Conservation (phyloP, 768 basidiomycete genomes). For the Leucocoprinus leucothites region DNA sequence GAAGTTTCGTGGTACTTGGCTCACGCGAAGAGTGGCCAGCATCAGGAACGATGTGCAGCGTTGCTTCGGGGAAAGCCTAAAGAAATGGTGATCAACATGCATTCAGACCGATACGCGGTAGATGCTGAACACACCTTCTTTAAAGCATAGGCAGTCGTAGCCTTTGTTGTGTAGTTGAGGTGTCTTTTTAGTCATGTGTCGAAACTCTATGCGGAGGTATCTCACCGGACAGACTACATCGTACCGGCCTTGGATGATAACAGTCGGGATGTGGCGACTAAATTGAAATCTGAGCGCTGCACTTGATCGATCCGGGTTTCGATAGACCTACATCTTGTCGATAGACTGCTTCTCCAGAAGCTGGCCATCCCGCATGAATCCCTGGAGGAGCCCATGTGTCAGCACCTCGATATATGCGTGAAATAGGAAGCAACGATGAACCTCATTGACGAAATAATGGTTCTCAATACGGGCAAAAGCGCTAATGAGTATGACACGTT, state of each 20-base stretch:
- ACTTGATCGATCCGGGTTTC: neutral
- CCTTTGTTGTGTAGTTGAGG: slow-evolving; percentile 30
- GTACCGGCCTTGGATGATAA: slow-evolving; percentile 84
- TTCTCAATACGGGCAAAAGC: slow-evolving; percentile 89
- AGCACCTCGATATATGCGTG: neutral
- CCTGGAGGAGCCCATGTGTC: slow-evolving; percentile 36
- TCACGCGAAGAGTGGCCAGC: slow-evolving; percentile 88
- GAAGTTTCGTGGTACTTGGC: slow-evolving; percentile 58
- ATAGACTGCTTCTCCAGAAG: slow-evolving; percentile 80
- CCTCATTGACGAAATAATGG: slow-evolving; percentile 85
- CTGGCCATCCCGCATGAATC: slow-evolving; percentile 88
- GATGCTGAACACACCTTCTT: slow-evolving; percentile 48
- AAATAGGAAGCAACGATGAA: slow-evolving; percentile 27
- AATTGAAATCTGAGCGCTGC: neutral
- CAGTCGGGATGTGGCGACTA: slow-evolving; percentile 84
- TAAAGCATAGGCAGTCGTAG: slow-evolving; percentile 76
- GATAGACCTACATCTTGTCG: slow-evolving; percentile 71
- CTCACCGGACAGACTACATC: slow-evolving; percentile 85
- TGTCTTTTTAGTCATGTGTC: neutral
- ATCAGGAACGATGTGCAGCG: slow-evolving; percentile 73
- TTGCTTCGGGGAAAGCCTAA: slow-evolving; percentile 75
- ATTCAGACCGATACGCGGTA: neutral
- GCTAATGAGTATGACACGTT: slow-evolving; percentile 35
- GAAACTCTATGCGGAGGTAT: neutral
- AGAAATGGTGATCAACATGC: too few species aligned